Conservation (phyloP, 768 basidiomycete genomes). For the Podaxis sp. region DNA sequence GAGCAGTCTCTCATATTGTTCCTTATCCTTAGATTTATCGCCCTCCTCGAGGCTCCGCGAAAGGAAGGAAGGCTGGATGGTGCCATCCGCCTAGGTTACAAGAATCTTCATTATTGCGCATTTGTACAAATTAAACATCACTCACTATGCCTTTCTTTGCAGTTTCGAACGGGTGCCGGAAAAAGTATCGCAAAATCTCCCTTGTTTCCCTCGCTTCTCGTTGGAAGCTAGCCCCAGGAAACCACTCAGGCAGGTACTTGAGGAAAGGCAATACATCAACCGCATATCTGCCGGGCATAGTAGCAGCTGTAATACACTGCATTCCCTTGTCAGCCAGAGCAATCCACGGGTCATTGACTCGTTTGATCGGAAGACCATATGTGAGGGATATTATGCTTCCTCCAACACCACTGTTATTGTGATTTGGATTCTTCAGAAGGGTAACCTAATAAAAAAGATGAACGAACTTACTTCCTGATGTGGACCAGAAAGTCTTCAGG, state of each 20-base stretch:
- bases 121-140: not conserved
- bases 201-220: too few relatives aligned
- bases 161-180: slow-evolving; percentile 30
- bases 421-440: too few relatives aligned
- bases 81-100: not conserved
- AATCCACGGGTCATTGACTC: slow-evolving; percentile 30
- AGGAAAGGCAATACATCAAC: slow-evolving; percentile 38
- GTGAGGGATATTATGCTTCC: slow-evolving; percentile 14
- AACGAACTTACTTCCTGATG: slow-evolving; percentile 13
- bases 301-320: slow-evolving; percentile 19
- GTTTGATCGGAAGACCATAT: slow-evolving; percentile 14
- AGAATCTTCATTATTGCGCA: too few relatives aligned
- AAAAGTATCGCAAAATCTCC: slow-evolving; percentile 28
- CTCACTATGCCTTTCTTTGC: slow-evolving; percentile 21
- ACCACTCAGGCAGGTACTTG: slow-evolving; percentile 40
- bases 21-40: not conserved
- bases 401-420: slow-evolving; percentile 1
- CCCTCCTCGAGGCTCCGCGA: slow-evolving; percentile 9
- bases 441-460: not conserved
- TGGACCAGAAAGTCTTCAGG: slow-evolving; percentile 6
- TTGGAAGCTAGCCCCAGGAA: slow-evolving; percentile 38
- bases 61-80: not conserved
- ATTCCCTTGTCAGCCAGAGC: slow-evolving; percentile 25
- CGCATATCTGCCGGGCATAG: slow-evolving; percentile 25
- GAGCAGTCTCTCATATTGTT: not conserved